Evolutionary conservation across 2,329 filamentous ascomycete genomes (phyloP).

Genomic region (Monilinia fructicola): DNA sequence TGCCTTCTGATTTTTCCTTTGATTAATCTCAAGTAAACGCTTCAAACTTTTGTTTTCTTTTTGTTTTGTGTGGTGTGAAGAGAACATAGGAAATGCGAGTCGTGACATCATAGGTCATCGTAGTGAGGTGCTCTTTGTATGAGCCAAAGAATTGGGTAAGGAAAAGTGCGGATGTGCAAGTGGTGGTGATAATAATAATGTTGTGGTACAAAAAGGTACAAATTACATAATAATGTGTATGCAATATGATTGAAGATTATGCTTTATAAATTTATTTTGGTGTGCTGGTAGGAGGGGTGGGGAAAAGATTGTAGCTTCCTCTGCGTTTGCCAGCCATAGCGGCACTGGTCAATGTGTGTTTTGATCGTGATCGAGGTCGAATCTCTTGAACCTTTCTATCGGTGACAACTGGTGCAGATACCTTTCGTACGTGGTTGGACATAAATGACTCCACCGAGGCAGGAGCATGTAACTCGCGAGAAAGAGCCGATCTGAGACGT

Average conservation of each 20-base stretch:
- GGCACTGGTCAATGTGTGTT: conserved; percentile 27
- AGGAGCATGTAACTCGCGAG: conserved; percentile 1
- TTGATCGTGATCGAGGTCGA: conserved; percentile 29
- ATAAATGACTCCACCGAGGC: conserved; percentile 4
- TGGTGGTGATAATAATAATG: neutral
- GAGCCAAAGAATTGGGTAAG: conserved; percentile 2
- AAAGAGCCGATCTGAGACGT: conserved; percentile 11
- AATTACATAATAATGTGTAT: conserved; percentile 15
- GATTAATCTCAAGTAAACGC: conserved; percentile 1
- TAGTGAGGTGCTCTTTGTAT: conserved; percentile 2
- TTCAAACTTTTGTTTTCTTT: conserved; percentile 8
- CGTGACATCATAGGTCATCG: conserved; percentile 16
- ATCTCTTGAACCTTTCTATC: conserved; percentile 30
- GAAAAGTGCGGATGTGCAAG: conserved; percentile 12
- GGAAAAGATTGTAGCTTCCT: conserved; percentile 39
- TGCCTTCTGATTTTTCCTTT: neutral
- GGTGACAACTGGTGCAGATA: conserved; percentile 34
- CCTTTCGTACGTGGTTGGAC: conserved; percentile 35
- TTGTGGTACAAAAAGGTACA: conserved; percentile 9
- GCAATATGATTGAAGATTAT: conserved; percentile 21
- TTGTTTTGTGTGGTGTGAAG: neutral
- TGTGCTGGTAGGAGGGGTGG: conserved; percentile 18
- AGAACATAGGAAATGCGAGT: conserved; percentile 16
- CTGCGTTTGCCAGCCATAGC: conserved; percentile 30
- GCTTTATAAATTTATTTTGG: conserved; percentile 24